phyloP scores from a whole-genome alignment of 2,329 filamentous ascomycete species.

The Diplodia corticola region DNA sequence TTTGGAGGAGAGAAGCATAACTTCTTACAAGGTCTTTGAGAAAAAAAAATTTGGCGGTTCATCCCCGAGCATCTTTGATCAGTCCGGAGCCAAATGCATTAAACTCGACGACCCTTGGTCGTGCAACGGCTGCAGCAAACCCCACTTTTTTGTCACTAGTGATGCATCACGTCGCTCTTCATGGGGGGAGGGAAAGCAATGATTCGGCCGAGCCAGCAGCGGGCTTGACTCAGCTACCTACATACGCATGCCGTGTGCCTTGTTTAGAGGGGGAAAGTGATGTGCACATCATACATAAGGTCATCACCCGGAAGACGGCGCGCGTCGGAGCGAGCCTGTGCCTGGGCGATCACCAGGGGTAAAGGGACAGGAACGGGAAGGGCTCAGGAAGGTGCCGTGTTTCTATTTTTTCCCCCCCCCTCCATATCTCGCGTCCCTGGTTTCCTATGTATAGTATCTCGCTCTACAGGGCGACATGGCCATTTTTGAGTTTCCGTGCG shows the following conservation, averaged over 20 bases:
- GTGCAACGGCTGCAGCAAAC: conserved; percentile 25
- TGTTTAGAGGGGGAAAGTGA: neutral
- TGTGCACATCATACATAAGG: neutral
- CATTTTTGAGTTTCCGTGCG: neutral
- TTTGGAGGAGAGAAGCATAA: neutral
- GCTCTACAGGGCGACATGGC: neutral
- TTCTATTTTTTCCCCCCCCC: neutral
- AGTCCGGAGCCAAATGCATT: conserved; percentile 17
- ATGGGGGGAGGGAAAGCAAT: neutral
- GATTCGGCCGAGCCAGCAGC: neutral
- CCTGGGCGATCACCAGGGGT: neutral
- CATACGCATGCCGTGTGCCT: neutral
- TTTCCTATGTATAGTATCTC: no score
- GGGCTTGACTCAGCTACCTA: neutral
- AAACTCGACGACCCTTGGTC: conserved; percentile 20
- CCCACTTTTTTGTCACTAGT: conserved; percentile 24
- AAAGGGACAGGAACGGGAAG: neutral
- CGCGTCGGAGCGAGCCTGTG: no score
- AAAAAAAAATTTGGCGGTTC: no score
- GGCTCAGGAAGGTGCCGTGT: neutral
- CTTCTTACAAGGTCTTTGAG: neutral
- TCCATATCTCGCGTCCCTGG: neutral
- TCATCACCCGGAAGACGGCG: neutral
- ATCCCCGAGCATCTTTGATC: neutral
- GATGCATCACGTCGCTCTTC: neutral